These are phyloP conservation scores for Camelina hispida DNA, from an alignment of 345 rosid species.

Conservation along the genomic window DNA sequence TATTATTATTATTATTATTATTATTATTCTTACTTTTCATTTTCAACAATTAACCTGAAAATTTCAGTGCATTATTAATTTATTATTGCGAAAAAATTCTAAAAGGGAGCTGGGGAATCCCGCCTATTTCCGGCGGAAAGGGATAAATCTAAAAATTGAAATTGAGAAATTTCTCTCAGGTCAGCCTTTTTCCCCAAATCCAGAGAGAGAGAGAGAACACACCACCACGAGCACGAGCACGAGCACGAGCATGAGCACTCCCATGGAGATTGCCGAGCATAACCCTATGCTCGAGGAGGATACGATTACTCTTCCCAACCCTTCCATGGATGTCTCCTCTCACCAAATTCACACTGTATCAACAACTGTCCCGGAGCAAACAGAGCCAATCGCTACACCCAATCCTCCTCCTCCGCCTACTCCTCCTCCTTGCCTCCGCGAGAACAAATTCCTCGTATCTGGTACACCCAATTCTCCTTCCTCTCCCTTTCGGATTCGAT, in stretches of 20 bases:
- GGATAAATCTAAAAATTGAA: conserved; percentile 20
- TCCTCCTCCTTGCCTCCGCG: conserved; percentile 30
- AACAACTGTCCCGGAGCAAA: conserved; percentile 26
- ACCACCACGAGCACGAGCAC: background rate
- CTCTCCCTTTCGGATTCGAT: background rate
- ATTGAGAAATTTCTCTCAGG: background rate
- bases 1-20: too few species aligned
- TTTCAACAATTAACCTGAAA: background rate
- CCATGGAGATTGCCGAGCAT: conserved; percentile 68
- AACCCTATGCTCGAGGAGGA: conserved; percentile 33
- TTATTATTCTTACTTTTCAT: too few species aligned
- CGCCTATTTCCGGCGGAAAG: conserved; percentile 31
- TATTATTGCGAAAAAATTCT: background rate
- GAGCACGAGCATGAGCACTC: conserved; percentile 51
- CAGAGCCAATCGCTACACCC: conserved; percentile 43
- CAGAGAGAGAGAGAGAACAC: too few species aligned
- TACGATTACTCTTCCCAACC: conserved; percentile 31
- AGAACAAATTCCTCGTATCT: conserved; percentile 69
- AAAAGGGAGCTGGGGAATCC: conserved; percentile 6
- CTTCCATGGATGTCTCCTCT: conserved; percentile 41
- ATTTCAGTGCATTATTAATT: background rate
- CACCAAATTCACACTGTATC: conserved; percentile 15
- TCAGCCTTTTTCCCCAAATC: conserved; percentile 9
- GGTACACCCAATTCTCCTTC: conserved; percentile 43
- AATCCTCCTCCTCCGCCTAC: background rate